Base-by-base conservation (phyloP, 345 rosid species). In the Brassica juncea region DNA sequence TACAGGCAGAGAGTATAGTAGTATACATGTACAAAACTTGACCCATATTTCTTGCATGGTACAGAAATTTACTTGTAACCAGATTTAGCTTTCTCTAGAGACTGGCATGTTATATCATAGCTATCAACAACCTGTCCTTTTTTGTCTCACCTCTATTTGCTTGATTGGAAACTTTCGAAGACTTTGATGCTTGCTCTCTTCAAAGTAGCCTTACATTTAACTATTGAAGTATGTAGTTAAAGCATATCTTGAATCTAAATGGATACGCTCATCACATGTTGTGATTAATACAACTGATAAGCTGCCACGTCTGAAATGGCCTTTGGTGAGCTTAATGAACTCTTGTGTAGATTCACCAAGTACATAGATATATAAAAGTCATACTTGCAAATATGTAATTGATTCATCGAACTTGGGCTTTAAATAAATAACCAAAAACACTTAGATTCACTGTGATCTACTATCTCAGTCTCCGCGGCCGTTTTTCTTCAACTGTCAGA, bases 231-330 rank as follows among this genome's bases (percentile, higher is more conserved):
- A 52, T 14, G 57, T 52, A 8, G 21, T 15, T 52, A 52, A 52
- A 54, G 1, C 19, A 3, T 0, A 39, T 35, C 2, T 28, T 0
- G 21, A 42, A 39, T n/a, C 21, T 52, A 52, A 52, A n/a, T 52
- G 57, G 57, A 52, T 52, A 61, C 8, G 44, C 21, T 67, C 21
- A 44, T 68, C 70, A 28, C 68, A 76, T 77, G 84, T 76, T 75
- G 77, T 81, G 58, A 81, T 80, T 71, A 77, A 81, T 81, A 76
- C 76, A 35, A 80, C 84, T 42, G 84, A 39, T 39, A 39, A 39
- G 47, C 47, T 39, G 14, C 84, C 4, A 81, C 80, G 64, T 76
- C 80, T 31, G 84, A 80, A 71, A 59, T 80, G 32, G 32, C 34
- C 4, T 81, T 81, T 71, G 80, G 84, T 81, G 47, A 76, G 84